phyloP scores from a whole-genome alignment of 2,329 filamentous ascomycete species.

The Trichoderma koningiopsis region DNA sequence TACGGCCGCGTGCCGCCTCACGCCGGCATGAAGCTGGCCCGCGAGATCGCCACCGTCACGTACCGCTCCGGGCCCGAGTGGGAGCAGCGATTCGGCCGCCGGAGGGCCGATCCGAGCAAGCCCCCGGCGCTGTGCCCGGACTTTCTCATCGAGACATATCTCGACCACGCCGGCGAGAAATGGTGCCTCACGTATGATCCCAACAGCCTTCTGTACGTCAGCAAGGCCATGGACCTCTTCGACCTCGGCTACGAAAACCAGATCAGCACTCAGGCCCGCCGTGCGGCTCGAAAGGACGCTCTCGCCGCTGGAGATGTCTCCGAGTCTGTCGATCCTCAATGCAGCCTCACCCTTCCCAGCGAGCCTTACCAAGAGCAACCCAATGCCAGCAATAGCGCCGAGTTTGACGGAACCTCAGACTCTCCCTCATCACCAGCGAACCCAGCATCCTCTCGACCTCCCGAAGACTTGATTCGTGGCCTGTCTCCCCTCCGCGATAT shows the following conservation, averaged over 20 bases:
- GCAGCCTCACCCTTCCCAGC: constrained; percentile 80
- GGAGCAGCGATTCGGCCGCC: constrained; percentile 90
- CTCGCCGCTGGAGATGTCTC: constrained; percentile 59
- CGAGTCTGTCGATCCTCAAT: constrained; percentile 48
- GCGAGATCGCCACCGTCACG: constrained; percentile 96
- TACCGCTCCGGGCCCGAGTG: constrained; percentile 96
- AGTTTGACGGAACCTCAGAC: constrained; percentile 39
- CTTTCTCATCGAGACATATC: constrained; percentile 96
- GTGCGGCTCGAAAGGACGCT: constrained; percentile 61
- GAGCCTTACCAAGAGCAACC: constrained; percentile 85
- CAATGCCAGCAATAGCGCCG: constrained; percentile 34
- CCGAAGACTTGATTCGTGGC: constrained; percentile 77
- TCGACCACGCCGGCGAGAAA: constrained; percentile 97
- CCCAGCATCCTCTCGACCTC: constrained; percentile 56
- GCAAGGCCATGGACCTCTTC: constrained; percentile 98
- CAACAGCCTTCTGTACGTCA: constrained; percentile 93
- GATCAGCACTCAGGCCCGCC: constrained; percentile 60
- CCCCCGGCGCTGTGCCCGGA: constrained; percentile 95
- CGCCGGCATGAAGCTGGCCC: constrained; percentile 94
- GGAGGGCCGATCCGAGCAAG: constrained; percentile 80
- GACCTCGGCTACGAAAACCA: constrained; percentile 79
- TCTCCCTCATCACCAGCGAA: constrained; percentile 29
- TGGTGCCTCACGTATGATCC: constrained; percentile 96
- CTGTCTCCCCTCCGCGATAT: constrained; percentile 72
- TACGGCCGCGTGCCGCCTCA: constrained; percentile 87